Percentiles rank a stretch among this genome's conserved stretches.
phyloP scores from a whole-genome alignment of 257 asterid genomes.

The Paulownia fortunei region DNA sequence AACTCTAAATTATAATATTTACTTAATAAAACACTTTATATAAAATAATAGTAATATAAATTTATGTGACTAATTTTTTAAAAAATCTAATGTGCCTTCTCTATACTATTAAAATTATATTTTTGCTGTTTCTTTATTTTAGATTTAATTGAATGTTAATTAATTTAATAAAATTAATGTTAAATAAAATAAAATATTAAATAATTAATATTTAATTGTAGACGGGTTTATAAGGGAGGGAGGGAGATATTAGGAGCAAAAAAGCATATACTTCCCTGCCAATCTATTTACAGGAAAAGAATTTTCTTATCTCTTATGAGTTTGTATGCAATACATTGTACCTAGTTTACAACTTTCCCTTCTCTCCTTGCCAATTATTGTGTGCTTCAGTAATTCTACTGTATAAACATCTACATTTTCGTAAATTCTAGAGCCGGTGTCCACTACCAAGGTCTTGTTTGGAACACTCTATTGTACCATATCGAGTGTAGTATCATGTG shows the following conservation, averaged over 20 bases:
- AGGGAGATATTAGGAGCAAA: background rate
- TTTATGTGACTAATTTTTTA: too few relatives aligned
- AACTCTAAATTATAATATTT: too few relatives aligned
- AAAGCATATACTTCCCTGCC: slow-evolving; percentile 18
- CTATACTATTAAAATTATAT: too few relatives aligned
- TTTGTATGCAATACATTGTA: background rate
- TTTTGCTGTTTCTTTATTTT: too few relatives aligned
- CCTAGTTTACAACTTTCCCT: background rate
- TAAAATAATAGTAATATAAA: too few relatives aligned
- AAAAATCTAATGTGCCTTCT: too few relatives aligned
- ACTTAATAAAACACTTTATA: too few relatives aligned
- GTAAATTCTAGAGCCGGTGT: background rate
- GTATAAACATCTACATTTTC: background rate
- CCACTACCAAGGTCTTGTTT: slow-evolving; percentile 37
- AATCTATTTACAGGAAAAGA: slow-evolving; percentile 28
- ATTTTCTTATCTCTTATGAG: background rate
- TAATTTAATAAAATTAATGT: too few relatives aligned
- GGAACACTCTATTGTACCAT: slow-evolving; percentile 80
- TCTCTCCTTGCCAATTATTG: slow-evolving; percentile 7
- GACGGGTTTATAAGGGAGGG: too few relatives aligned
- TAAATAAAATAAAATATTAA: too few relatives aligned
- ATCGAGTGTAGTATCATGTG: slow-evolving; percentile 87
- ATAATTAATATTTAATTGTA: too few relatives aligned
- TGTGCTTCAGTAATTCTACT: slow-evolving; percentile 3
- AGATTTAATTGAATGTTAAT: too few relatives aligned